Base-by-base conservation (phyloP, 2,329 filamentous ascomycete species). In the Hymenoscyphus fructigenus region DNA sequence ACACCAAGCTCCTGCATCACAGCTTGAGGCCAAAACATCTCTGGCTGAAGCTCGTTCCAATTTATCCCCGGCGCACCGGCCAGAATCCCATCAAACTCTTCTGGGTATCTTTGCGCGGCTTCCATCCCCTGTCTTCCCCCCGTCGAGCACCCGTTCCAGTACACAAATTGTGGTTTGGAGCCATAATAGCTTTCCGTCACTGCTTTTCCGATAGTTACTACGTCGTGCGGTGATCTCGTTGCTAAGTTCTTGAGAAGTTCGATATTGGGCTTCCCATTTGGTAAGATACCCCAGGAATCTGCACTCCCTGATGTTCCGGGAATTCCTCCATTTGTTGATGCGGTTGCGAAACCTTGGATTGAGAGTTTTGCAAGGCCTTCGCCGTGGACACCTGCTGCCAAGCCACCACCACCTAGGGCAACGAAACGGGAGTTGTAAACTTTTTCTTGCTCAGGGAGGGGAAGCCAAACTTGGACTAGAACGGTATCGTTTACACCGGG, bases 1-100 rank as follows among this genome's bases (percentile, higher is more conserved):
- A 38, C 55, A 20, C 55, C 36, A 9, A 59, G 23, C 34, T 65
- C 28, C 10, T 68, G 64, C 68, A 71, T 70, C 23, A 69, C 63
- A n/a, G 66, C 23, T 14, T 67, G 59, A 1, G 67, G 64, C 63
- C 65, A 68, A 17, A 66, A 59, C 17, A 53, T 32, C 7, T 57
- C 57, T 10, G 58, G 23, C 32, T 50, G 9, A 44, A 66, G 32
- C 17, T 61, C 28, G 32, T 53, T 60, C 62, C 64, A 63, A 60
- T 79, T 76, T 26, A 78, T 73, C 0, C 77, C 78, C 5, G 79
- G 78, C 0, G 78, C 75, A 3, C 62, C 67, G 4, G 79, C 78
- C 3, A 78, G 57, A 57, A 81, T 80, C 12, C 79, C 78, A 69
- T 81, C 74, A 58, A 76, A 80, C 2, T 72, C 70, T 0, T 70